Percentiles rank a stretch among this genome's conserved stretches.
Evolutionary conservation across 139 green algal genomes (phyloP).

Genomic region (Dunaliella sp.): DNA sequence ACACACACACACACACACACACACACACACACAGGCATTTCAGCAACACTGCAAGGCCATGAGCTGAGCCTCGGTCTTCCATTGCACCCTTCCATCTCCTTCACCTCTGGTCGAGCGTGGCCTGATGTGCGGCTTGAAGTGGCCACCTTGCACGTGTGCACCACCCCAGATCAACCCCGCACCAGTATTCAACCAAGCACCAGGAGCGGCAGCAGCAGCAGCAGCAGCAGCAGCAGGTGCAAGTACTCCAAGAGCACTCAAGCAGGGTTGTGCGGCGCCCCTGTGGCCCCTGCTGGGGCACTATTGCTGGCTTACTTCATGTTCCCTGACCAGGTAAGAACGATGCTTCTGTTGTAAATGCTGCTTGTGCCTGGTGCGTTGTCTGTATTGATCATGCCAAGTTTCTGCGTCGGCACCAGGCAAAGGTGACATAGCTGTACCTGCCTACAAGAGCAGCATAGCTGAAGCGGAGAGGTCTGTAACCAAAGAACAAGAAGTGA

Average conservation of each 20-base stretch:
- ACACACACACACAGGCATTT: background rate
- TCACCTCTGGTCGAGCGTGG: background rate
- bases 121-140: background rate
- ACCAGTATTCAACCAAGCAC: background rate
- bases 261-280: too few relatives aligned
- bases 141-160: background rate
- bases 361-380: too few relatives aligned
- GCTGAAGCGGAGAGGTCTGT: too few relatives aligned
- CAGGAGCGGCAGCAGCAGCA: background rate
- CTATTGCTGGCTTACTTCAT: background rate
- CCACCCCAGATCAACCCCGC: background rate
- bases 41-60: background rate
- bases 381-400: background rate
- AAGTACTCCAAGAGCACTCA: too few relatives aligned
- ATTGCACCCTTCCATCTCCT: background rate
- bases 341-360: background rate
- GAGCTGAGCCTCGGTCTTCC: background rate
- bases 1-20: background rate
- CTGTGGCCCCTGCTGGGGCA: background rate
- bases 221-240: background rate
- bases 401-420: background rate
- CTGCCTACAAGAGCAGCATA: too few relatives aligned
- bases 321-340: background rate
- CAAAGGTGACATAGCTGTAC: too few relatives aligned
- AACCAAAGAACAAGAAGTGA: too few relatives aligned